These are phyloP conservation scores for Pachyrhizus erosus DNA, from an alignment of 306 rosid species.

Conservation along the genomic window DNA sequence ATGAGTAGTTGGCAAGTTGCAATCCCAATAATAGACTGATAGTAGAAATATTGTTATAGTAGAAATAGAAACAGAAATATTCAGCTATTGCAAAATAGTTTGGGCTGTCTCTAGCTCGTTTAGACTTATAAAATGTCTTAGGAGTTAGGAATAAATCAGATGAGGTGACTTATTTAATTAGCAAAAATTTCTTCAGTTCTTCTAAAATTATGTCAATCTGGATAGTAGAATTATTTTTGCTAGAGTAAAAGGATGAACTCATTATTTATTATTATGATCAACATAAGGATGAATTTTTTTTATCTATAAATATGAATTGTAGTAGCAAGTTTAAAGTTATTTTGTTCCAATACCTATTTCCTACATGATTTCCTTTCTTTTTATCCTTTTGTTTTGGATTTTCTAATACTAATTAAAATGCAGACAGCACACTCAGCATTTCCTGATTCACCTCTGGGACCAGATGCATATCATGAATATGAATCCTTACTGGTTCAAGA, in stretches of 20 bases:
- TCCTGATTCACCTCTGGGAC: slow-evolving; percentile 95
- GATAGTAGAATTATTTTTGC: slow-evolving; percentile 14
- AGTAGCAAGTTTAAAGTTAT: not conserved
- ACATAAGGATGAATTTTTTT: slow-evolving; percentile 19
- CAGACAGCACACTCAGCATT: slow-evolving; percentile 80
- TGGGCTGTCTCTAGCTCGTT: slow-evolving; percentile 15
- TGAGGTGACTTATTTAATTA: slow-evolving; percentile 22
- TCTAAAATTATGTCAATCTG: slow-evolving; percentile 7
- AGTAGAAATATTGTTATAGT: not conserved
- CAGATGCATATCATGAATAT: slow-evolving; percentile 92
- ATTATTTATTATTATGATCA: slow-evolving; percentile 31
- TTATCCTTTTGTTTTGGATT: not conserved
- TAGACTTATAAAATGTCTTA: not conserved
- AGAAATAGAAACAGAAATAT: not conserved
- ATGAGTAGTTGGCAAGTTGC: slow-evolving; percentile 11
- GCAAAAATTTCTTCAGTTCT: slow-evolving; percentile 1
- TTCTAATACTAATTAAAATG: slow-evolving; percentile 43
- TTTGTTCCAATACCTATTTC: slow-evolving; percentile 10
- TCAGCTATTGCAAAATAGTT: not conserved
- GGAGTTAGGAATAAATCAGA: slow-evolving; percentile 4
- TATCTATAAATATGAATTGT: slow-evolving; percentile 1
- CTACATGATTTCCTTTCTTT: not conserved
- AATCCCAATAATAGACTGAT: not conserved
- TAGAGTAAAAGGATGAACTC: slow-evolving; percentile 7
- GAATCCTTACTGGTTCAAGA: slow-evolving; percentile 93